Evolutionary conservation across 192 early-diverging fungal species (phyloP).

Genomic region (Linnemannia elongata): DNA sequence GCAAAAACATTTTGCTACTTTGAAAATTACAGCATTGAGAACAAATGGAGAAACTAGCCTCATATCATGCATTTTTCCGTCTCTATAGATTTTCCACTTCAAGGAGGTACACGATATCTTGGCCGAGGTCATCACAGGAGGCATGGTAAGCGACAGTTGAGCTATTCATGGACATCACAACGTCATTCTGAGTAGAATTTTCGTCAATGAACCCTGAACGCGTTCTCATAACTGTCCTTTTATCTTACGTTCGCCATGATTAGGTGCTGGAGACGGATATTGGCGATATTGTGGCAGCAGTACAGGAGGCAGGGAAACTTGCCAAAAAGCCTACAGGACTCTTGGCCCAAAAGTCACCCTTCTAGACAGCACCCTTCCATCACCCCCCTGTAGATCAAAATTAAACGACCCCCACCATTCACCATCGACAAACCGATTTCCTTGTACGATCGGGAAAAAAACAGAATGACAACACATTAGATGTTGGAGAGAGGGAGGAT

Average conservation of each 20-base stretch:
- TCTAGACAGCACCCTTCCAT: background rate
- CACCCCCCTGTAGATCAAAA: background rate
- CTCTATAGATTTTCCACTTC: constrained; percentile 87
- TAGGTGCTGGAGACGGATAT: constrained; percentile 84
- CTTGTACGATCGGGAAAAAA: background rate
- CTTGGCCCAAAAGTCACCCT: constrained; percentile 52
- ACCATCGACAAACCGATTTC: background rate
- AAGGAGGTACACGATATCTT: constrained; percentile 90
- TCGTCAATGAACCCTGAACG: no score
- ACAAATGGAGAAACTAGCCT: background rate
- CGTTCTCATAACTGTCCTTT: background rate
- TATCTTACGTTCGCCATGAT: background rate
- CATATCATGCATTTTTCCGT: background rate
- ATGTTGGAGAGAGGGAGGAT: background rate
- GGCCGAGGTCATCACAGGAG: constrained; percentile 90
- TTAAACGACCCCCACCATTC: background rate
- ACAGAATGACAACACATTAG: background rate
- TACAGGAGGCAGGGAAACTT: constrained; percentile 73
- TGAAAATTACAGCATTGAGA: no score
- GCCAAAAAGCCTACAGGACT: constrained; percentile 64
- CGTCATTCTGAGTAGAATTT: no score
- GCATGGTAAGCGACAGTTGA: constrained; percentile 72
- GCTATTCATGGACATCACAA: background rate
- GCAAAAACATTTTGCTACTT: no score
- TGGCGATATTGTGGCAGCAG: constrained; percentile 78